Percentiles rank a stretch among this genome's conserved stretches.
These are phyloP conservation scores for Suhomyces choctaworum DNA, from an alignment of 1,139 yeast species.

Conservation along the genomic window DNA sequence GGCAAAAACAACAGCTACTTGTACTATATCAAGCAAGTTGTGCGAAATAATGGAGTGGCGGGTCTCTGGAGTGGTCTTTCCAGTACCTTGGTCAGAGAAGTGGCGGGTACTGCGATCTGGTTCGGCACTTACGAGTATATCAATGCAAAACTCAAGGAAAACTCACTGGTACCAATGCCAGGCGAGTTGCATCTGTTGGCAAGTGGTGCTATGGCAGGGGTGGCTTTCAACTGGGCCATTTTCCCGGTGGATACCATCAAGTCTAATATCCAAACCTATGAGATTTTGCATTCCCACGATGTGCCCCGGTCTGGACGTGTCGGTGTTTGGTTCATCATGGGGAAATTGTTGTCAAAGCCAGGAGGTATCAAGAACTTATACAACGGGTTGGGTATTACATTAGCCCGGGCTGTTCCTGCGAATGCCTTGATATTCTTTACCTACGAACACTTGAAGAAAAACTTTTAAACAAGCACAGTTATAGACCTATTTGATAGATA, in stretches of 20 bases:
- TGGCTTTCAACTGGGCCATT: constrained; percentile 72
- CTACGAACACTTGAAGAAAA: constrained; percentile 64
- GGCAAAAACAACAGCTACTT: constrained; percentile 22
- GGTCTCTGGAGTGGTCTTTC: constrained; percentile 81
- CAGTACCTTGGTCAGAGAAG: constrained; percentile 81
- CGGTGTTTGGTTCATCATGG: constrained; percentile 16
- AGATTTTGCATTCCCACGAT: constrained; percentile 20
- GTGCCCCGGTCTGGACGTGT: constrained; percentile 1
- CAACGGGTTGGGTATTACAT: constrained; percentile 82
- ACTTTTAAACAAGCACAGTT: constrained; percentile 25
- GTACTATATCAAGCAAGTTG: constrained; percentile 45
- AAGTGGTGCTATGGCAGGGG: constrained; percentile 88
- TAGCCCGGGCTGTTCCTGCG: constrained; percentile 82
- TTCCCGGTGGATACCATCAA: constrained; percentile 93
- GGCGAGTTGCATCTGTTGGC: constrained; percentile 54
- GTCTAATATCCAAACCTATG: constrained; percentile 77
- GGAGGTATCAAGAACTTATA: constrained; percentile 72
- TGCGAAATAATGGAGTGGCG: constrained; percentile 50
- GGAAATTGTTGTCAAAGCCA: constrained; percentile 36
- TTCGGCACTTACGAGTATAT: constrained; percentile 81
- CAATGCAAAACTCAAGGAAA: constrained; percentile 37
- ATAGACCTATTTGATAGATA: neutral
- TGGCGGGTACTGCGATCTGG: constrained; percentile 93
- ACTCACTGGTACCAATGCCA: constrained; percentile 21
- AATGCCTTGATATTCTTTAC: constrained; percentile 83